Percentiles rank a stretch among this genome's conserved stretches.
Conservation (phyloP, 805 yeast genomes). For the Starmerella floricola region DNA sequence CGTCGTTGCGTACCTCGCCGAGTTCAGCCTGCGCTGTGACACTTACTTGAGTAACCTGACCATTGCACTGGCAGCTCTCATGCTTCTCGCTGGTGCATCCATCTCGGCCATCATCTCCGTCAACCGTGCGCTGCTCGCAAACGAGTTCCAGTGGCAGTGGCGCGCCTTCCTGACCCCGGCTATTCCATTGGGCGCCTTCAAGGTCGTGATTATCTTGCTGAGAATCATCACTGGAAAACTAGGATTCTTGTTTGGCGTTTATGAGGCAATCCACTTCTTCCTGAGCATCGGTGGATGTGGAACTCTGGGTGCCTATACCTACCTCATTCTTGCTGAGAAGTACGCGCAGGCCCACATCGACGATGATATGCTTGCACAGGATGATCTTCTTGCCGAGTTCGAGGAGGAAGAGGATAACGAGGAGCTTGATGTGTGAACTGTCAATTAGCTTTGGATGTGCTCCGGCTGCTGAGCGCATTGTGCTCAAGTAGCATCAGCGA, state of each 20-base stretch:
- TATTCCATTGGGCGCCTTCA: constrained; percentile 19
- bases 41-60: constrained; percentile 18
- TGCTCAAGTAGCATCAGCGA: too few species aligned
- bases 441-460: too few species aligned
- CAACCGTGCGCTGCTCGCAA: constrained; percentile 24
- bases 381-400: constrained; percentile 21
- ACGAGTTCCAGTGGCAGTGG: constrained; percentile 27
- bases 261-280: constrained; percentile 15
- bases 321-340: constrained; percentile 22
- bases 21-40: constrained; percentile 3
- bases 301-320: constrained; percentile 22
- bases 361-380: constrained; percentile 21
- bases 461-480: too few species aligned
- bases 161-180: constrained; percentile 26
- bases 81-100: constrained; percentile 20
- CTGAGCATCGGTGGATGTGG: constrained; percentile 23
- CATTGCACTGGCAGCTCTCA: constrained; percentile 13
- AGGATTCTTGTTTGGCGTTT: constrained; percentile 10
- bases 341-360: constrained; percentile 22
- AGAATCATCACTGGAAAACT: constrained; percentile 7
- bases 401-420: constrained; percentile 24
- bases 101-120: constrained; percentile 23
- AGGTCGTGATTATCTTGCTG: constrained; percentile 1
- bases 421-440: constrained; percentile 15
- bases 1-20: constrained; percentile 13